phyloP scores from a whole-genome alignment of 345 rosid species.

The Melaleuca quinquenervia region DNA sequence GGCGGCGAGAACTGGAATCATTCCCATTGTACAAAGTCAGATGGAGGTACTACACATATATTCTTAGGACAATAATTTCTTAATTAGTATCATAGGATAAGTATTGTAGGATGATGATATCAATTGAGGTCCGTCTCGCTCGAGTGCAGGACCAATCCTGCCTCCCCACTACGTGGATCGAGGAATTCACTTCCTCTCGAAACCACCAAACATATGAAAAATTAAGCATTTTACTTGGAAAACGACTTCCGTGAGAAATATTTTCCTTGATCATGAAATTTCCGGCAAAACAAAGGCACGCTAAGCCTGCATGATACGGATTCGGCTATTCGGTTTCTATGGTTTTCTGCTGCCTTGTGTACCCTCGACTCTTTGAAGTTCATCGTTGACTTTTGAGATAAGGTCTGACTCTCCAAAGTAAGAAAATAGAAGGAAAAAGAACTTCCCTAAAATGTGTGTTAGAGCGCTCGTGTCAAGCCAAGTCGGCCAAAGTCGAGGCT shows the following conservation, averaged over 20 bases:
- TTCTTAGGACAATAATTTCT: background rate
- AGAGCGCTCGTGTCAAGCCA: background rate
- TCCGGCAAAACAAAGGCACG: background rate
- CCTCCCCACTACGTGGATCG: background rate
- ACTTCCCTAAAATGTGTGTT: background rate
- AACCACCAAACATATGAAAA: background rate
- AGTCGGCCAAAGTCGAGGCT: background rate
- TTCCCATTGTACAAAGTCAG: background rate
- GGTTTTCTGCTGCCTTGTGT: background rate
- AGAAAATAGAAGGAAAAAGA: background rate
- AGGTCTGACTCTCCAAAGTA: background rate
- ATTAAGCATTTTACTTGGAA: background rate
- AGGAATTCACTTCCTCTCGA: background rate
- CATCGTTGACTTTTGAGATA: background rate
- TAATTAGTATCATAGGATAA: background rate
- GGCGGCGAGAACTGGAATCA: background rate
- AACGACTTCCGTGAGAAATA: background rate
- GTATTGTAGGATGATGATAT: background rate
- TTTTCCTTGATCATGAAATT: background rate
- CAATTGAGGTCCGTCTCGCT: background rate
- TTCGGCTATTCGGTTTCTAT: background rate
- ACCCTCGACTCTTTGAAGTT: background rate
- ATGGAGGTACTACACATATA: background rate
- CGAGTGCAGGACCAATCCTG: background rate
- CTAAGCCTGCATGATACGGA: background rate